Evolutionary conservation across 768 basidiomycete species (phyloP), one percentile per base, ranked within the genome.

Genomic region (Rhodotorula kratochvilovae): DNA sequence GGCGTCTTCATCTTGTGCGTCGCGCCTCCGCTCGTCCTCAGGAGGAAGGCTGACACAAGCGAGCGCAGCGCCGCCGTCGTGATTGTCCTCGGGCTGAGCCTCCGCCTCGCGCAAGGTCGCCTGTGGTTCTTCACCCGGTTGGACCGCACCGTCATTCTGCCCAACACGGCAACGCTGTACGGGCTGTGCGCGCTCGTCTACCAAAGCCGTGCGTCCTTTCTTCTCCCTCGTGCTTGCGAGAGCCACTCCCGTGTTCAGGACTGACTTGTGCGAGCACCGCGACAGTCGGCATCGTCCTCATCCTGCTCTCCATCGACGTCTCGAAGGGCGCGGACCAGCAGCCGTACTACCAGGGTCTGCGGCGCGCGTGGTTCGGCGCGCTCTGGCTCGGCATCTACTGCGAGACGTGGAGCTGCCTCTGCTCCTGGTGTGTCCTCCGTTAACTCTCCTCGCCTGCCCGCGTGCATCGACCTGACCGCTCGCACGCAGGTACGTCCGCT

Each of bases 401-500:
- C 46, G 71, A 72, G 50, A 31, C 42, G 17, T 72, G 71, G 71
- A 48, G 60, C 16, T 65, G 63, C 16, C 31, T 61, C 31, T 39
- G 46, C 48, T 53, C 29, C 1, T 68, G 60, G 61, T 71, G 2
- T n/a, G 57, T 46, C 45, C 21, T 10, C 10, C 45, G 19, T 46
- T 46, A n/a, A n/a, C 19, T 45, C n/a, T 13, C 23, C 33, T 56
- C 23, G 17, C 23, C 48, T 57, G 29, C 54, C 29, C 13, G 1
- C 43, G 35, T 15, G 15, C 5, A 29, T 29, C 33, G 7, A 21
- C 2, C 33, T 13, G 7, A 19, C n/a, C n/a, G n/a, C n/a, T n/a
- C n/a, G n/a, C n/a, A n/a, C n/a, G n/a, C 55, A 69, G 68, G 68
- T 66, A 72, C 48, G 63, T 72, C 39, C 66, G 71, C 45, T 48